phyloP scores from a whole-genome alignment of 768 basidiomycete genomes.

The Dacryopinax spathularia region DNA sequence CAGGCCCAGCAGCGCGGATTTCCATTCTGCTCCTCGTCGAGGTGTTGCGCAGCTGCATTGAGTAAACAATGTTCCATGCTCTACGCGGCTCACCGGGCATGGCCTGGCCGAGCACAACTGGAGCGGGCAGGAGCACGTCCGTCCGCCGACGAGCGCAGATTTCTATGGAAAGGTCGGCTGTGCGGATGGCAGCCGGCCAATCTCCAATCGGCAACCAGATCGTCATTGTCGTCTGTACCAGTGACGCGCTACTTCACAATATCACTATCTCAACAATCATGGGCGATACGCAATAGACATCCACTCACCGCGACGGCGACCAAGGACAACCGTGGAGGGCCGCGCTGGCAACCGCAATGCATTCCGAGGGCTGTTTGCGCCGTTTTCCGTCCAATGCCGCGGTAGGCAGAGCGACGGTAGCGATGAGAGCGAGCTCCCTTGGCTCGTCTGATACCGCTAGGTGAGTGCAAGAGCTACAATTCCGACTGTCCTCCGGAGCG shows the following conservation, averaged over 20 bases:
- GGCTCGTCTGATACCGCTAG: neutral
- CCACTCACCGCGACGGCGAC: neutral
- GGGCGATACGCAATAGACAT: neutral
- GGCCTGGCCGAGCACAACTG: too few relatives aligned
- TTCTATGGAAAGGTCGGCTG: neutral
- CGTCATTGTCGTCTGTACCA: neutral
- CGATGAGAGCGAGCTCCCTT: neutral
- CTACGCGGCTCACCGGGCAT: neutral
- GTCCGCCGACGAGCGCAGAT: neutral
- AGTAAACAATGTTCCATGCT: conserved; percentile 1
- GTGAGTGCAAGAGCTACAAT: neutral
- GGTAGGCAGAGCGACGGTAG: neutral
- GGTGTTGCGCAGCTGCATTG: neutral
- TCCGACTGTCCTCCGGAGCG: neutral
- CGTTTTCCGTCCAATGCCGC: neutral
- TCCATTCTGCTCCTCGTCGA: neutral
- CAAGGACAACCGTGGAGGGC: neutral
- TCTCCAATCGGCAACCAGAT: neutral
- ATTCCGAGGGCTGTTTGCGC: neutral
- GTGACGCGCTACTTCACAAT: neutral
- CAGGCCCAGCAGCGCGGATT: conserved; percentile 1
- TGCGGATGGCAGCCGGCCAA: neutral
- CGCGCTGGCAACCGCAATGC: neutral
- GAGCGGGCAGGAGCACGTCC: too few relatives aligned
- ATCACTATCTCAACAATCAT: conserved; percentile 1